Percentiles rank a stretch among this genome's conserved stretches.
These are phyloP conservation scores for Dryas integrifolia DNA, from an alignment of 331 rosid genomes.

Conservation along the genomic window DNA sequence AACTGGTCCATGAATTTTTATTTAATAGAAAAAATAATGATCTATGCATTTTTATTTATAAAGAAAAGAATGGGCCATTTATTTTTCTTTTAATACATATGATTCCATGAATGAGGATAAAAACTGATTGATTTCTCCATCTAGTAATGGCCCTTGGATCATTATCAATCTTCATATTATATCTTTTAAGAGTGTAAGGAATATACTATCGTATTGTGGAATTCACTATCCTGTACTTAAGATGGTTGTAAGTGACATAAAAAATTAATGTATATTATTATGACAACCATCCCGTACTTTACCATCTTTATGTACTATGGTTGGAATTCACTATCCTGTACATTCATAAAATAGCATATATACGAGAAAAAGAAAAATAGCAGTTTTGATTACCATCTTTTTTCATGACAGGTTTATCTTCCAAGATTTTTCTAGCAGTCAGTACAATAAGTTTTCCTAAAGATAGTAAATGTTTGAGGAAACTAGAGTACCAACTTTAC, in stretches of 20 bases:
- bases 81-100: neutral
- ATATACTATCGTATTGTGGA: neutral
- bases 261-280: neutral
- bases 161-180: neutral
- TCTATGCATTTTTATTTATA: too few relatives aligned
- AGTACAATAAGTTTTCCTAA: neutral
- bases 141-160: neutral
- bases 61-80: neutral
- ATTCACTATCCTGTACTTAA: neutral
- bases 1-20: neutral
- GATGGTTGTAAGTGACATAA: neutral
- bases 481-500: constrained; percentile 1
- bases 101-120: neutral
- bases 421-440: neutral
- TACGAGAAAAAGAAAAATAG: neutral
- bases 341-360: neutral
- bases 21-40: too few relatives aligned
- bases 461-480: neutral
- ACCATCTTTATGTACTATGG: too few relatives aligned
- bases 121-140: neutral
- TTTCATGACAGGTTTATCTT: neutral
- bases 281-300: too few relatives aligned
- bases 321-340: too few relatives aligned
- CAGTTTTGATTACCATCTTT: neutral
- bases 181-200: neutral